Percentiles rank a stretch among this genome's conserved stretches.
Conservation (phyloP, 2,329 filamentous ascomycete genomes). For the Didymella keratinophila region DNA sequence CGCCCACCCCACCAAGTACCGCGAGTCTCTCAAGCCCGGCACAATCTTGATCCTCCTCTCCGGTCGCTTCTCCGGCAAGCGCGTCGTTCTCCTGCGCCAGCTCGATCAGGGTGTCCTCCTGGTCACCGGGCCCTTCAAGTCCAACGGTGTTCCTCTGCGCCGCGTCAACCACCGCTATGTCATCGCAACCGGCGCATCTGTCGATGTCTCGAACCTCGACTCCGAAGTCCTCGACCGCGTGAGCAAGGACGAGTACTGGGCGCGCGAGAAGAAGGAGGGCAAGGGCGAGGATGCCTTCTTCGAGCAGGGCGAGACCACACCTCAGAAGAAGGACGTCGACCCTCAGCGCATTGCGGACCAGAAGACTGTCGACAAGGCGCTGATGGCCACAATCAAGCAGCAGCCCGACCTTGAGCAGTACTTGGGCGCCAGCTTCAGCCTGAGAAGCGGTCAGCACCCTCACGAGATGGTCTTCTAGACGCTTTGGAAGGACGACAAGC, state of each 20-base stretch:
- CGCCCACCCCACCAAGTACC: conserved; percentile 84
- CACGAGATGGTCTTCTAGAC: conserved; percentile 96
- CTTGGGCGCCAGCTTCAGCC: conserved; percentile 92
- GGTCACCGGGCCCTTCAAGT: conserved; percentile 99
- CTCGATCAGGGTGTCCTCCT: conserved; percentile 96
- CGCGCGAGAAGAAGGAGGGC: conserved; percentile 90
- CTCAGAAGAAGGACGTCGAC: conserved; percentile 90
- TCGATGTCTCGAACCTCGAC: conserved; percentile 85
- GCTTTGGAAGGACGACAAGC: not conserved
- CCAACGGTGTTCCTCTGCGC: conserved; percentile 97
- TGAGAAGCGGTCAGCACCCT: conserved; percentile 98
- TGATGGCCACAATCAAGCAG: conserved; percentile 96
- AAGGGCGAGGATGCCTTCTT: conserved; percentile 97
- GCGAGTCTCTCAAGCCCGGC: conserved; percentile 88
- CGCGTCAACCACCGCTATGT: conserved; percentile 91
- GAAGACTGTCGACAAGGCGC: conserved; percentile 95
- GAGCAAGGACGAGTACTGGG: conserved; percentile 85
- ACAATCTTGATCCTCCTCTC: conserved; percentile 98
- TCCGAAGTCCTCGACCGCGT: conserved; percentile 76
- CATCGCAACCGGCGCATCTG: conserved; percentile 84
- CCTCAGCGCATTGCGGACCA: conserved; percentile 94
- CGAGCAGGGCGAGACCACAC: conserved; percentile 89
- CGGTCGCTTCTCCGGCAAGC: conserved; percentile 99
- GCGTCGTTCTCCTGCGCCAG: conserved; percentile 95
- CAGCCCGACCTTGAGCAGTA: conserved; percentile 90